These are phyloP conservation scores for Triticum turgidum DNA, from an alignment of 176 grass and related monocot genomes.

Conservation along the genomic window DNA sequence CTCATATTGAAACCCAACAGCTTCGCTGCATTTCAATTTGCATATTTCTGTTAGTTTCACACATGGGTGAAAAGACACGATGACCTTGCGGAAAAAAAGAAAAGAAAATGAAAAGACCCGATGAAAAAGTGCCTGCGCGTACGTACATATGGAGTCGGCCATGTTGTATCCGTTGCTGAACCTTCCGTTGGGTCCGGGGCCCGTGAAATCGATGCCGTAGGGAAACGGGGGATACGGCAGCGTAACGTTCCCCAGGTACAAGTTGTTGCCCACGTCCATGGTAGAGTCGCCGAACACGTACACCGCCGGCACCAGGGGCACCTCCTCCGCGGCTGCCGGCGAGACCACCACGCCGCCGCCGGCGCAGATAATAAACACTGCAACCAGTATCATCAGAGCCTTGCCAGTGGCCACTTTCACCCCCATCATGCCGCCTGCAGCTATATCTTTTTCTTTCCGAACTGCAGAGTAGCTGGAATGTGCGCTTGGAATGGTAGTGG, in stretches of 20 bases:
- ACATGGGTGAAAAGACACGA: no score
- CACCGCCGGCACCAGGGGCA: slow-evolving; percentile 49
- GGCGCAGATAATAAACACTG: neutral
- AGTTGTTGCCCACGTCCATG: slow-evolving; percentile 62
- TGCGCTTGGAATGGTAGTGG: slow-evolving; percentile 38
- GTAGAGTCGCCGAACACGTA: slow-evolving; percentile 68
- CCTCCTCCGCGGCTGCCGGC: slow-evolving; percentile 1
- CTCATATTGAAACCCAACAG: slow-evolving; percentile 55
- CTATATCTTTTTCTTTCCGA: neutral
- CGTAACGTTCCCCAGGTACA: slow-evolving; percentile 23
- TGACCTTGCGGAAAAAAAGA: no score
- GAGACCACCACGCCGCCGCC: neutral
- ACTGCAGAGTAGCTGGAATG: slow-evolving; percentile 20
- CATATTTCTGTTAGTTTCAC: neutral
- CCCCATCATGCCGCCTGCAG: slow-evolving; percentile 8
- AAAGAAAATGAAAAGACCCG: no score
- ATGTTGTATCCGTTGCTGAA: slow-evolving; percentile 78
- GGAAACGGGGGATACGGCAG: slow-evolving; percentile 12
- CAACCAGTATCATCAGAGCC: neutral
- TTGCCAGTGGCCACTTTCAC: neutral
- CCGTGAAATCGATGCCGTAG: slow-evolving; percentile 25
- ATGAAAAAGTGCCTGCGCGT: no score
- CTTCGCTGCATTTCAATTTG: slow-evolving; percentile 33
- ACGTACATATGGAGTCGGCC: slow-evolving; percentile 47
- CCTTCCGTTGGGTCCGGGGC: neutral